Evolutionary conservation across 495 filamentous ascomycete genomes (phyloP), one percentile per base, ranked within the genome.

Genomic region (Podospora sp.): DNA sequence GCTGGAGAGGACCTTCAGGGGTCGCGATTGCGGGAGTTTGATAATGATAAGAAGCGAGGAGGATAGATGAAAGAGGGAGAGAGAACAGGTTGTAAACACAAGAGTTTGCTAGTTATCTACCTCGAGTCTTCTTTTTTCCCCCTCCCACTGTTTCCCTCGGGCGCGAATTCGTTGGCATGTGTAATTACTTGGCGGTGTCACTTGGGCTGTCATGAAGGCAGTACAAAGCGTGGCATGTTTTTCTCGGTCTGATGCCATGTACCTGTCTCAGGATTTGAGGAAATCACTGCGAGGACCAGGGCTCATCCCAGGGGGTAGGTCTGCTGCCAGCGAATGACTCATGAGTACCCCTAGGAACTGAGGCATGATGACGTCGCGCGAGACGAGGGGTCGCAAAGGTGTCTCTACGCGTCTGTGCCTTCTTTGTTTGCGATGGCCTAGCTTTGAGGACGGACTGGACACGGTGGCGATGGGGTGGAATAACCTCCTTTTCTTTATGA

Each of bases 81-180:
- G 29, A 29, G 27, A 40, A 26, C 18, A 40, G 27, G 62, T 57
- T 72, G 60, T 70, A 62, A 65, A 72, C 62, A 46, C 64, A 65
- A 50, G 29, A 56, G 29, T 62, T 67, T 67, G 69, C 62, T 69
- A 73, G 66, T 71, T 62, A 66, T 67, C 33, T 63, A 70, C 62
- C 60, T 72, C 51, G 53, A 55, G 56, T 69, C 65, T 52, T 56
- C 56, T 57, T 65, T 58, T 56, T 65, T 58, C 49, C 26, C 29
- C 25, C 56, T 64, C 50, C 2, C 29, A 8, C 22, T 33, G 29
- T 8, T 3, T 33, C 8, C 29, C 29, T 33, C 29, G 29, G 29
- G 8, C 29, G 8, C 8, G 8, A 33, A 26, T 26, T 9, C 14
- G 61, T 57, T 26, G 61, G 8, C 52, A 6, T 56, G 49, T 67